phyloP scores from a whole-genome alignment of 2,329 filamentous ascomycete genomes.

The Curvularia lunata region DNA sequence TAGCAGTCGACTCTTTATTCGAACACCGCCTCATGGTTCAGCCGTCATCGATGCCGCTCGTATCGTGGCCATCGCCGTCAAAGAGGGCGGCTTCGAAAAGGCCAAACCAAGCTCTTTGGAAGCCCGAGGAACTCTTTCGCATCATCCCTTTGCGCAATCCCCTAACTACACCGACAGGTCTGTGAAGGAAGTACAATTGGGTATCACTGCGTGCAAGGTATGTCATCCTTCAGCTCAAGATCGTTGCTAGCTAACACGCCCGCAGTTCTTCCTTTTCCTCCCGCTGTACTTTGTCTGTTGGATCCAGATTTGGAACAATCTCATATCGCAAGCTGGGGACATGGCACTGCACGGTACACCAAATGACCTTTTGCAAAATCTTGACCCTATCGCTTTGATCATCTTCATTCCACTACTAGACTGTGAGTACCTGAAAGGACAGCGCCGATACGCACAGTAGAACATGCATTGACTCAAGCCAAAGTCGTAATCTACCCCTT shows the following conservation, averaged over 20 bases:
- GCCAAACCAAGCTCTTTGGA: conserved; percentile 16
- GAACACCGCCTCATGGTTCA: conserved; percentile 17
- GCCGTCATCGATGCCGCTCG: conserved; percentile 18
- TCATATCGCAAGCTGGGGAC: conserved; percentile 39
- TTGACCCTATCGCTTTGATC: conserved; percentile 33
- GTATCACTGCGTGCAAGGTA: conserved; percentile 20
- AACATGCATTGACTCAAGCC: neutral
- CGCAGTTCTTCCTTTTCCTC: conserved; percentile 19
- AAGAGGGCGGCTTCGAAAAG: conserved; percentile 15
- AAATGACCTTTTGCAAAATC: conserved; percentile 40
- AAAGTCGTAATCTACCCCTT: conserved; percentile 23
- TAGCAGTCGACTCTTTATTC: conserved; percentile 10
- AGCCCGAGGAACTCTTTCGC: conserved; percentile 1
- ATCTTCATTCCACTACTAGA: conserved; percentile 36
- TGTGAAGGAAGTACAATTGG: conserved; percentile 17
- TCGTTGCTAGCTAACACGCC: neutral
- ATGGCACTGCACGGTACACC: conserved; percentile 39
- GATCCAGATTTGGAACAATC: conserved; percentile 43
- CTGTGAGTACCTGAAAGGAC: neutral
- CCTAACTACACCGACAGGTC: conserved; percentile 13
- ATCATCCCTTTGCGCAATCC: neutral
- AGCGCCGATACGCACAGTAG: neutral
- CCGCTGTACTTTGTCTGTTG: conserved; percentile 38
- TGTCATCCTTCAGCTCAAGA: neutral
- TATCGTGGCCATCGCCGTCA: conserved; percentile 8